phyloP scores from a whole-genome alignment of 257 asterid species.

The Prunella vulgaris region DNA sequence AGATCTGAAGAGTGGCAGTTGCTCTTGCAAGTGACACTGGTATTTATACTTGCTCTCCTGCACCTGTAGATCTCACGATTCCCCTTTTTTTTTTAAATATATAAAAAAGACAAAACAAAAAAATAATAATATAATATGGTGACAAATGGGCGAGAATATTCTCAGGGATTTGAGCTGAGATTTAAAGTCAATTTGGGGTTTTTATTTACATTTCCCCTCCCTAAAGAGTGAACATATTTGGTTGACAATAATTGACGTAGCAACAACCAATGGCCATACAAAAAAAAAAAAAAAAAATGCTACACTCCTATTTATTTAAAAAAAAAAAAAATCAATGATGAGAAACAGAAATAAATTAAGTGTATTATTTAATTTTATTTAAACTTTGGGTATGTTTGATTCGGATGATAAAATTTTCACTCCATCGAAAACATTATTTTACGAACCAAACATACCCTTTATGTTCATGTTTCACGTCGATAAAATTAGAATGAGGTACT shows the following conservation, averaged over 20 bases:
- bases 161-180: not conserved
- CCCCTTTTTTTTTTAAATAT: not conserved
- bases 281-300: no score
- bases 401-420: no score
- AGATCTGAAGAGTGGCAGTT: slow-evolving; percentile 25
- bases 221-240: not conserved
- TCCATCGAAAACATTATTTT: no score
- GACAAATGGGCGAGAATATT: not conserved
- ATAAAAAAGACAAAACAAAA: no score
- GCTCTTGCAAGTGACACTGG: slow-evolving; percentile 13
- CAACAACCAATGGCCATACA: not conserved
- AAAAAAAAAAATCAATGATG: no score
- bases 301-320: no score
- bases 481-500: no score
- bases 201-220: not conserved
- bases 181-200: not conserved
- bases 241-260: not conserved
- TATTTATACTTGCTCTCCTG: not conserved
- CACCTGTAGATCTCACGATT: slow-evolving; percentile 6
- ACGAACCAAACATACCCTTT: no score
- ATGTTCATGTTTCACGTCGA: no score
- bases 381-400: no score
- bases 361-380: no score
- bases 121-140: not conserved
- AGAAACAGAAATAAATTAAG: no score